Base-by-base conservation (phyloP, 2,329 filamentous ascomycete genomes). In the Diatrype stigma region DNA sequence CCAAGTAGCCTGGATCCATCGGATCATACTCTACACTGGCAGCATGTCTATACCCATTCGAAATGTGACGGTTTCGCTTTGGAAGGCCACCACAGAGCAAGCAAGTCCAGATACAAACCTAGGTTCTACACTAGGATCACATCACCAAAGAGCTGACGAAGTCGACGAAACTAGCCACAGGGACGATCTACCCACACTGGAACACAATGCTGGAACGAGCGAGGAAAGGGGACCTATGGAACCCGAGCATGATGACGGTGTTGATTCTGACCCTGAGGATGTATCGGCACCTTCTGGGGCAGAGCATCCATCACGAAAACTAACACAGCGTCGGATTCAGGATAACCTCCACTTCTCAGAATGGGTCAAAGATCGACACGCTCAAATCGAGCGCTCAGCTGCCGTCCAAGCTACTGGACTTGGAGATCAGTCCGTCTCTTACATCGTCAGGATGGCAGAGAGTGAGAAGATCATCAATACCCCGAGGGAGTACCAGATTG, bases 401-500 rank as follows among this genome's bases (percentile, higher is more conserved):
- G 30, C 50, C 3, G 32, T 6, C 11, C 34, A 45, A 19, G n/a
- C 21, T 12, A 34, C 59, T 2, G 50, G 48, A 6, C 49, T 63
- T 21, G 59, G 66, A 1, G 59, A 64, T 40, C 66, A 66, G 49
- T 70, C 69, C 2, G 58, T 64, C 10, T 58, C 63, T 4, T 57
- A 62, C 12, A 58, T 75, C 17, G 59, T 73, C 12, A 63, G 58
- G 38, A 63, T 70, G 12, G 68, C 65, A 46, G 70, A 73, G 35
- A 70, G 66, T 45, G 67, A 70, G 21, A 74, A 70, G 34, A 89
- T 90, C 48, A 91, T 94, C 52, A 80, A 84, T 11, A 87, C 84
- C 48, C 90, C 92, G 0, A 80, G 93, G 46, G 90, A 96, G 62
- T 99, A 97, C 63, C 94, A 99, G 67, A 74, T 89, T 12, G 93